Percentiles rank a stretch among this genome's conserved stretches.
These are phyloP conservation scores for Bremia lactucae DNA, from an alignment of 352 stramenopile genomes.

Conservation along the genomic window DNA sequence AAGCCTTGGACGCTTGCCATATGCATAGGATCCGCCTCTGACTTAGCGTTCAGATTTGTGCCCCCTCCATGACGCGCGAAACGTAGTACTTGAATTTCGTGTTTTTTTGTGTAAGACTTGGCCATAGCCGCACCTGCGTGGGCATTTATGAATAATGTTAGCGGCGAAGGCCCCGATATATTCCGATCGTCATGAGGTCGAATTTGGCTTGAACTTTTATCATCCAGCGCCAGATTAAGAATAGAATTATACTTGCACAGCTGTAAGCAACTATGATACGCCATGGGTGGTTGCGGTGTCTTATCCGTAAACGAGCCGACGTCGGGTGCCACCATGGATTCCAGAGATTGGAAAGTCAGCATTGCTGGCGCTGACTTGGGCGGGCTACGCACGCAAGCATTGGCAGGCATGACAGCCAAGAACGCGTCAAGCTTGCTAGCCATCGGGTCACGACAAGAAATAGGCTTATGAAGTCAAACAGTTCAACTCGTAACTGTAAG, in stretches of 20 bases:
- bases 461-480: background rate
- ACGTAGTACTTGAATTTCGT: conserved; percentile 1
- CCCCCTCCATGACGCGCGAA: conserved; percentile 11
- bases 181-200: conserved; percentile 8
- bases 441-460: conserved; percentile 19
- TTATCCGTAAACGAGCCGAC: conserved; percentile 5
- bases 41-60: conserved; percentile 17
- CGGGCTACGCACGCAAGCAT: conserved; percentile 31
- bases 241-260: conserved; percentile 15
- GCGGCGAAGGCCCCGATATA: conserved; percentile 7
- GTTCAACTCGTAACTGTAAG: background rate
- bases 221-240: conserved; percentile 19
- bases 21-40: conserved; percentile 43
- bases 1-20: conserved; percentile 38
- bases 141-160: conserved; percentile 21
- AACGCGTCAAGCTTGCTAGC: conserved; percentile 71
- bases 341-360: conserved; percentile 20
- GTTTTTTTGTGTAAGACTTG: conserved; percentile 9
- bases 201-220: conserved; percentile 15
- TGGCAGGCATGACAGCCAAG: conserved; percentile 55
- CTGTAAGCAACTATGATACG: conserved; percentile 15
- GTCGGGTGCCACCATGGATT: conserved; percentile 10
- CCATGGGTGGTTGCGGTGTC: conserved; percentile 34
- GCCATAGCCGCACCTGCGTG: conserved; percentile 13
- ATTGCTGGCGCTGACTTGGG: conserved; percentile 15